A percentile compares a stretch with the other conserved stretches of the same genome.
Conservation (phyloP, 345 rosid species). For the Camelina laxa region DNA sequence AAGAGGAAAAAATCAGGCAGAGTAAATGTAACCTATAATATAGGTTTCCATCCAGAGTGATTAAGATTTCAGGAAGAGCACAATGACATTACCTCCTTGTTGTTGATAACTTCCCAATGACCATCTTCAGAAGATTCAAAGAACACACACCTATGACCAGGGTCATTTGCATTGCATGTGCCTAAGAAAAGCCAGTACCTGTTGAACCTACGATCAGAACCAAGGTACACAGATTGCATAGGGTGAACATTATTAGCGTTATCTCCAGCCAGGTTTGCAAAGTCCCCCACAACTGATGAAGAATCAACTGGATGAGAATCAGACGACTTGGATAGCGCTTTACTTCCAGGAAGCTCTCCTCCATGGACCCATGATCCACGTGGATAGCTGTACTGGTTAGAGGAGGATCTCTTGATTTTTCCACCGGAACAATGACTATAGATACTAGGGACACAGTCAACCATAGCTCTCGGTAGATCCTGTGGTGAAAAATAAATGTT, state of each 20-base stretch:
- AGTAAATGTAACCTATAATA: not conserved
- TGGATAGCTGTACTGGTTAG: slow-evolving; percentile 50
- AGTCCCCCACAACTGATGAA: slow-evolving; percentile 45
- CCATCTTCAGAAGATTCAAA: slow-evolving; percentile 99
- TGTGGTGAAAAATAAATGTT: slow-evolving; percentile 39
- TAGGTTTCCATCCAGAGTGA: slow-evolving; percentile 22
- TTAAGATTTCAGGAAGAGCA: slow-evolving; percentile 25
- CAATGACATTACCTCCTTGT: slow-evolving; percentile 66
- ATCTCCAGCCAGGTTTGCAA: slow-evolving; percentile 47
- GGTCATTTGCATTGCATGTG: slow-evolving; percentile 79
- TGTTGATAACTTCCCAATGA: slow-evolving; percentile 92
- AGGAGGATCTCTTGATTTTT: slow-evolving; percentile 77
- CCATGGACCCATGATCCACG: slow-evolving; percentile 74
- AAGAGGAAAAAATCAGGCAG: not conserved
- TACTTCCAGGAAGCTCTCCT: slow-evolving; percentile 48
- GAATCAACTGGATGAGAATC: slow-evolving; percentile 77
- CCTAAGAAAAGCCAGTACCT: slow-evolving; percentile 99
- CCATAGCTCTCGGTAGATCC: slow-evolving; percentile 56
- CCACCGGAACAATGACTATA: slow-evolving; percentile 79
- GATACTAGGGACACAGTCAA: slow-evolving; percentile 53
- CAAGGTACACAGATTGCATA: slow-evolving; percentile 89
- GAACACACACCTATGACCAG: slow-evolving; percentile 94
- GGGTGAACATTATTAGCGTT: slow-evolving; percentile 55
- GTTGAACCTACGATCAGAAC: slow-evolving; percentile 96
- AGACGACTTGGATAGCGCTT: slow-evolving; percentile 47